Evolutionary conservation across 192 early-diverging fungal genomes (phyloP), one percentile per base, ranked within the genome.

Genomic region (Dissophora globulifera): DNA sequence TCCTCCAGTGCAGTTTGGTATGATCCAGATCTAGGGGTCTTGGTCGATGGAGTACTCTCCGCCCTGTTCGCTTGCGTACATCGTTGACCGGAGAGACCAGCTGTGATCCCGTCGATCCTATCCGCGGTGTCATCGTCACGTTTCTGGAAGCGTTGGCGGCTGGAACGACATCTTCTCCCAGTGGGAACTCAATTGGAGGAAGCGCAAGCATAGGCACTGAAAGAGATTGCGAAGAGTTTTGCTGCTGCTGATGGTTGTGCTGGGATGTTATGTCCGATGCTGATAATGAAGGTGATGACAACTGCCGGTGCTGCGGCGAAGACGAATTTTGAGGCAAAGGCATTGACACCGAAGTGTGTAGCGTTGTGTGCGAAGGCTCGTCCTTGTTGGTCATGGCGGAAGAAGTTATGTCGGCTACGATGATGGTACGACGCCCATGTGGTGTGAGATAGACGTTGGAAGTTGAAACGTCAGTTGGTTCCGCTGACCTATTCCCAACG

Each of bases 101-200:
- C 52, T 76, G 63, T 3, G 72, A 76, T 16, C 72, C 63, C 26
- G 72, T 67, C 13, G 72, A 76, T 4, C 72, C 63, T 33, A 67
- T 62, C 32, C 64, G 63, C 7, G 72, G 32, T 17, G 72, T 50
- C 10, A 60, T n/a, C 11, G 52, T 43, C 17, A 62, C 53, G 38
- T 38, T 76, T 33, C 11, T 61, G 50, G 57, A n/a, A 25, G 58
- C 0, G 22, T 40, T 54, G 38, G 23, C 9, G 0, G 65, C 13
- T 10, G 43, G 55, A n/a, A n/a, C n/a, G 30, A 60, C 17, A 12
- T 65, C 70, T 31, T 75, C 70, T n/a, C 70, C 70, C 23, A 32
- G 62, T 20, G 62, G 46, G 41, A 75, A 66, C 43, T 69, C 67
- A 13, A 32, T 17, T 16, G 38, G 53, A 2, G 4, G 9, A n/a